Conservation (phyloP, 768 basidiomycete genomes). For the Boletus barrowsii region DNA sequence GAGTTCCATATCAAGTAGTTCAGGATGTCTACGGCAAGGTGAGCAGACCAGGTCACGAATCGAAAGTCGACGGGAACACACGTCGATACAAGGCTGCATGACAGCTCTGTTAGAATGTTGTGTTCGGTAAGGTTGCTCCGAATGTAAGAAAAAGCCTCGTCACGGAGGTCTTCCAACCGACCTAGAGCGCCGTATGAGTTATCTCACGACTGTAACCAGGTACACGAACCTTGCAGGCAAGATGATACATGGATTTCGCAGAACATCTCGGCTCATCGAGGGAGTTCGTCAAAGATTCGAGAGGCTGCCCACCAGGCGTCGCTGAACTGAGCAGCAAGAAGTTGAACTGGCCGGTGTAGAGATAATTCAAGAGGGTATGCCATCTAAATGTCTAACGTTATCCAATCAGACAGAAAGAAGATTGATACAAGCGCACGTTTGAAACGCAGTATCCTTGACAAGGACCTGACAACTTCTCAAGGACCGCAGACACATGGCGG, state of each 20-base stretch:
- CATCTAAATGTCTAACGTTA: slow-evolving; percentile 27
- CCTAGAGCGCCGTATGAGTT: background rate
- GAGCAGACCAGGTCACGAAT: background rate
- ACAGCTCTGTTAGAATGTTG: slow-evolving; percentile 26
- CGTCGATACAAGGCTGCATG: slow-evolving; percentile 20
- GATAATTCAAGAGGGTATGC: slow-evolving; percentile 38
- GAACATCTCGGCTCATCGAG: slow-evolving; percentile 28
- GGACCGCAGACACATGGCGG: slow-evolving; percentile 7
- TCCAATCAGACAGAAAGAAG: background rate
- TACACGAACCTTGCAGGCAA: slow-evolving; percentile 36
- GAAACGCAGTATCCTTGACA: slow-evolving; percentile 27
- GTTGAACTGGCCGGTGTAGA: slow-evolving; percentile 35
- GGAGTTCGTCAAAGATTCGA: slow-evolving; percentile 1
- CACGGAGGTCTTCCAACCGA: slow-evolving; percentile 18
- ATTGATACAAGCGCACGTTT: slow-evolving; percentile 15
- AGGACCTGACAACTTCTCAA: slow-evolving; percentile 24
- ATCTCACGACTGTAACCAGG: background rate
- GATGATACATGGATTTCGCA: slow-evolving; percentile 43
- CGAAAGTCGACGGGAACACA: background rate
- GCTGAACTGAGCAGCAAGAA: slow-evolving; percentile 30
- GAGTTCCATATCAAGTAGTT: slow-evolving; percentile 7
- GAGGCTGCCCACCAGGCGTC: background rate
- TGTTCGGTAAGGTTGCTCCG: slow-evolving; percentile 13
- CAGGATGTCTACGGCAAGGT: slow-evolving; percentile 4
- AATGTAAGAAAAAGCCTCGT: slow-evolving; percentile 16